Evolutionary conservation across 1,284 basidiomycete species (phyloP).

Genomic region (Puccinia horiana): DNA sequence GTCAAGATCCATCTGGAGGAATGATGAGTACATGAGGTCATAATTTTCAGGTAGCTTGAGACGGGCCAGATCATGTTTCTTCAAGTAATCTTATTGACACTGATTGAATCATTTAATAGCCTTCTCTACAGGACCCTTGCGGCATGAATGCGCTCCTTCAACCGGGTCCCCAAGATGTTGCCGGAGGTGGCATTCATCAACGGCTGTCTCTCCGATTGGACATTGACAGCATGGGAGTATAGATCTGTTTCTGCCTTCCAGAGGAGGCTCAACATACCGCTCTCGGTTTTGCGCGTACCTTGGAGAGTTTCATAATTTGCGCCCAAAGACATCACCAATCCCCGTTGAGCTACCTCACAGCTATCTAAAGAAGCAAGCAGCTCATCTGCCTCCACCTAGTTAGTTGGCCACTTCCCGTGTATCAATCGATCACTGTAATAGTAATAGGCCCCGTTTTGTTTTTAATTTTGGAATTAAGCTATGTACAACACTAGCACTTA

Average conservation of each 20-base stretch:
- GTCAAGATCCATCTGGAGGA: too few relatives aligned
- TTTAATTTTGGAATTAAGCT: neutral
- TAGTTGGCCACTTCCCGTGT: neutral
- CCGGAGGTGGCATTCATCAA: neutral
- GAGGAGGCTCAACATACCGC: neutral
- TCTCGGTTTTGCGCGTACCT: neutral
- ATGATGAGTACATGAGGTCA: too few relatives aligned
- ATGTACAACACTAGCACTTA: neutral
- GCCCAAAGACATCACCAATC: neutral
- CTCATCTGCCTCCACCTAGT: neutral
- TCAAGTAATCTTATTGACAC: neutral
- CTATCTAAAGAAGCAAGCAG: neutral
- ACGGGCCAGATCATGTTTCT: neutral
- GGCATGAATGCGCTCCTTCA: neutral
- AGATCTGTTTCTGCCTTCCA: neutral
- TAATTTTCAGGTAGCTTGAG: neutral
- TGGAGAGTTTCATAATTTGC: neutral
- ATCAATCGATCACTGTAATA: neutral
- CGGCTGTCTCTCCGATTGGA: neutral
- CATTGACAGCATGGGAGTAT: neutral
- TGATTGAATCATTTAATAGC: neutral
- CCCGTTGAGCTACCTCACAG: neutral
- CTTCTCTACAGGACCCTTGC: constrained; percentile 6
- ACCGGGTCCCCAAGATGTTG: neutral
- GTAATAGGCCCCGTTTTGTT: neutral